These are phyloP conservation scores for Hirschioporus abietinus DNA, from an alignment of 768 basidiomycete species.

Conservation along the genomic window DNA sequence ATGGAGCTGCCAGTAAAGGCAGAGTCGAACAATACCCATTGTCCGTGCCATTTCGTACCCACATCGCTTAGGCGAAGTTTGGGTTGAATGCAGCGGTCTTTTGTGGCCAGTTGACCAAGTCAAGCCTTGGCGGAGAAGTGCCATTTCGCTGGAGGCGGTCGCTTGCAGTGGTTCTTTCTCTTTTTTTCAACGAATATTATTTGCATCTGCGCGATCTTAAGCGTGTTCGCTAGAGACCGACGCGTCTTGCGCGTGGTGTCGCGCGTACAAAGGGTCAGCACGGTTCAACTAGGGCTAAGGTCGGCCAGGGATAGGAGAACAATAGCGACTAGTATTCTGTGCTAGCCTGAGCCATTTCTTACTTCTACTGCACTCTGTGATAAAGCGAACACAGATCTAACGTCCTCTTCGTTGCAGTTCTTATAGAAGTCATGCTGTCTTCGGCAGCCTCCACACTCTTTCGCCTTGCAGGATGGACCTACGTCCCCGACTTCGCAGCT, in stretches of 20 bases:
- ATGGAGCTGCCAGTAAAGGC: neutral
- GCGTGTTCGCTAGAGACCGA: neutral
- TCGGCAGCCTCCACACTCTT: constrained; percentile 23
- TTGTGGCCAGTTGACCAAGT: neutral
- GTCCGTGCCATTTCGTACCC: neutral
- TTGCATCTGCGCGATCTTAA: neutral
- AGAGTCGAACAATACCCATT: constrained; percentile 1
- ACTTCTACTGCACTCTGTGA: neutral
- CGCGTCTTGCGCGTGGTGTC: constrained; percentile 4
- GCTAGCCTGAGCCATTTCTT: constrained; percentile 1
- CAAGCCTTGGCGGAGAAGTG: neutral
- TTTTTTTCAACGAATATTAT: constrained; percentile 1
- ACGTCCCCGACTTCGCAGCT: constrained; percentile 60
- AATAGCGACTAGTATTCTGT: neutral
- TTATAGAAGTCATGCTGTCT: constrained; percentile 6
- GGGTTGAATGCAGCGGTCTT: neutral
- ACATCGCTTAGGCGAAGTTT: neutral
- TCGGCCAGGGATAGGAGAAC: neutral
- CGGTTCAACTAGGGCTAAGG: neutral
- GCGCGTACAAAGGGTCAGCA: constrained; percentile 1
- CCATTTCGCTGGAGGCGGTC: neutral
- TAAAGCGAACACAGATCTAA: neutral
- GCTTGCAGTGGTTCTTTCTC: constrained; percentile 3
- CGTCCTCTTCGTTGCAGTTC: neutral
- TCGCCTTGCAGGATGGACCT: constrained; percentile 57